A percentile compares a stretch with the other conserved stretches of the same genome.
phyloP scores from a whole-genome alignment of 1,284 basidiomycete species.

The Volvariella volvacea region DNA sequence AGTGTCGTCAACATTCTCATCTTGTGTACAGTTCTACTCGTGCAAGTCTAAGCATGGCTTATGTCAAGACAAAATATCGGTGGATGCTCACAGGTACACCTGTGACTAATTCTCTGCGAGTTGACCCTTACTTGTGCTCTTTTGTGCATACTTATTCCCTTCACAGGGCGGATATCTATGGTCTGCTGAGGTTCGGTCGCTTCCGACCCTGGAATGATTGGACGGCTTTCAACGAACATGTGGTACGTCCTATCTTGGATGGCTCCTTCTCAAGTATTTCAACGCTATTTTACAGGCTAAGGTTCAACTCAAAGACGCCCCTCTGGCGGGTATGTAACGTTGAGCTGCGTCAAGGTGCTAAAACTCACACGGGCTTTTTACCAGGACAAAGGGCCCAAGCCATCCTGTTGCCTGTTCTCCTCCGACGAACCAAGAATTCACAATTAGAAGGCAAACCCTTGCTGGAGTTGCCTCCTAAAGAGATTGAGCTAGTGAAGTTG shows the following conservation, averaged over 20 bases:
- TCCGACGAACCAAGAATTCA: constrained; percentile 58
- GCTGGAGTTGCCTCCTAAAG: constrained; percentile 50
- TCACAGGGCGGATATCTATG: constrained; percentile 59
- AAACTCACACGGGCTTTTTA: not conserved
- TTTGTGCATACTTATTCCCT: constrained; percentile 1
- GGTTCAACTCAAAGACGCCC: constrained; percentile 46
- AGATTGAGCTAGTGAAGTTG: constrained; percentile 50
- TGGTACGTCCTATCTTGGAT: constrained; percentile 32
- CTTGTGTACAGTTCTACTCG: constrained; percentile 39
- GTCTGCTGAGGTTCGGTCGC: constrained; percentile 56
- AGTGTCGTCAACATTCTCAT: constrained; percentile 1
- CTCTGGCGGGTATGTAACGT: constrained; percentile 44
- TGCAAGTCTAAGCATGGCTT: constrained; percentile 49
- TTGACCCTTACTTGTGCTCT: constrained; percentile 4
- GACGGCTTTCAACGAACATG: constrained; percentile 47
- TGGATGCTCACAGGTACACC: constrained; percentile 73
- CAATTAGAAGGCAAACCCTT: constrained; percentile 54
- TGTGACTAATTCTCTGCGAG: constrained; percentile 60
- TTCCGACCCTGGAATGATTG: constrained; percentile 69
- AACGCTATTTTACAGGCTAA: constrained; percentile 29
- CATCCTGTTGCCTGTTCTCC: constrained; percentile 50
- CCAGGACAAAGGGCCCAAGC: constrained; percentile 46
- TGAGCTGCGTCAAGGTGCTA: constrained; percentile 1
- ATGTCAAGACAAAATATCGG: constrained; percentile 51
- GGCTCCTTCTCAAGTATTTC: not conserved